Evolutionary conservation across 805 yeast species (phyloP), one percentile per base, ranked within the genome.

Genomic region (Cyberlindnera lachancei): DNA sequence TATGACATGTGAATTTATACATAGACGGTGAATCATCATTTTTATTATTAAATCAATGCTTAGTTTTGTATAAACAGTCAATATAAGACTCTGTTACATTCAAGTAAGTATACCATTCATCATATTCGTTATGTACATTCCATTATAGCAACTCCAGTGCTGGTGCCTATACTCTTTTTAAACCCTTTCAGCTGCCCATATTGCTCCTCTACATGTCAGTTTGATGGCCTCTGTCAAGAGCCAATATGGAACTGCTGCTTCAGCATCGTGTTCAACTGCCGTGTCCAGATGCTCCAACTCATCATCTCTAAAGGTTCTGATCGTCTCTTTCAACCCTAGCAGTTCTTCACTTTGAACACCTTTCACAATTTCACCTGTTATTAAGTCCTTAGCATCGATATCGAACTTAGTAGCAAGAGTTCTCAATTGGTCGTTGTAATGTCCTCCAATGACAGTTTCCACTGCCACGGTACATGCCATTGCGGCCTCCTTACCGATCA

Each of bases 401-500:
- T 73, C 68, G 50, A 69, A 84, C 39, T 79, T 81, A 42, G 75
- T 79, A 56, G 73, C 70, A 35, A 92, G 63, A 25, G 77, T 74
- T 33, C 98, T 66, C 43, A 92, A 63, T 56, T 92, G 98, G 40
- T 77, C 79, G 53, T 92, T 92, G 59, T 92, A 92, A 55, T 92
- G 98, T 2, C 84, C 83, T 2, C 98, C 98, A 55, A 92, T 92
- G 6, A 92, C 97, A 0, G 98, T 92, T 58, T 92, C 98, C 2
- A 92, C 97, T 0, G 97, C 97, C 38, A 88, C 97, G 0, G 98
- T 92, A 55, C 98, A 92, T 1, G 98, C 97, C 98, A 92, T 92
- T 3, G 98, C 97, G 3, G 95, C 96, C 53, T 90, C 96, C 50
- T 86, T 85, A 13, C 96, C 80, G 41, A 87, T 58, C 33, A 82